These are phyloP conservation scores for Annulohypoxylon bovei DNA, from an alignment of 495 filamentous ascomycete species.

Conservation along the genomic window DNA sequence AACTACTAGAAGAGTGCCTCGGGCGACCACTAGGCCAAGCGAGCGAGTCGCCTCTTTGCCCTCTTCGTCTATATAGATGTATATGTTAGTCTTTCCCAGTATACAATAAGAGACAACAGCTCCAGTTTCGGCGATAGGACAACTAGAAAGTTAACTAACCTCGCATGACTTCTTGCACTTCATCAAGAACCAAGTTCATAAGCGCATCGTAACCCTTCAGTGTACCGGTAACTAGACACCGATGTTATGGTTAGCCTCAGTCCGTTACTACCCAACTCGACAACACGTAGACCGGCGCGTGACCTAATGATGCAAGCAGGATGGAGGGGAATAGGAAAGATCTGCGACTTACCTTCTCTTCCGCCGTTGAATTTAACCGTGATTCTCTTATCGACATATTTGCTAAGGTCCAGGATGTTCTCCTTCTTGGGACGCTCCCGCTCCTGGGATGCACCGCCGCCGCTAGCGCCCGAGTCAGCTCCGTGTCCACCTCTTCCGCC, in stretches of 20 bases:
- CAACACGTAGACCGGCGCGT: not conserved
- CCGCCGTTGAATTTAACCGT: slow-evolving; percentile 97
- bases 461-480: slow-evolving; percentile 38
- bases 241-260: not conserved
- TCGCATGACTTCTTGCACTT: slow-evolving; percentile 87
- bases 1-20: slow-evolving; percentile 89
- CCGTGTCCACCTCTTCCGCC: slow-evolving; percentile 51
- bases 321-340: not conserved
- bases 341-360: slow-evolving; percentile 74
- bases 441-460: slow-evolving; percentile 57
- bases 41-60: slow-evolving; percentile 85
- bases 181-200: slow-evolving; percentile 97
- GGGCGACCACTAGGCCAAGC: slow-evolving; percentile 89
- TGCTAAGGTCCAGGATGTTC: slow-evolving; percentile 92
- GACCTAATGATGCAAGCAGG: not conserved
- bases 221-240: slow-evolving; percentile 75
- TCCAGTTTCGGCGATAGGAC: not conserved
- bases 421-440: slow-evolving; percentile 93
- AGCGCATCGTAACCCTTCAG: slow-evolving; percentile 96
- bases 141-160: slow-evolving; percentile 61
- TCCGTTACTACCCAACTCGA: not conserved
- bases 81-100: slow-evolving; percentile 15
- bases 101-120: not conserved
- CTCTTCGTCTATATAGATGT: slow-evolving; percentile 76
- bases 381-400: slow-evolving; percentile 96